Evolutionary conservation across 495 filamentous ascomycete species (phyloP).

Genomic region (Extremus antarcticus): DNA sequence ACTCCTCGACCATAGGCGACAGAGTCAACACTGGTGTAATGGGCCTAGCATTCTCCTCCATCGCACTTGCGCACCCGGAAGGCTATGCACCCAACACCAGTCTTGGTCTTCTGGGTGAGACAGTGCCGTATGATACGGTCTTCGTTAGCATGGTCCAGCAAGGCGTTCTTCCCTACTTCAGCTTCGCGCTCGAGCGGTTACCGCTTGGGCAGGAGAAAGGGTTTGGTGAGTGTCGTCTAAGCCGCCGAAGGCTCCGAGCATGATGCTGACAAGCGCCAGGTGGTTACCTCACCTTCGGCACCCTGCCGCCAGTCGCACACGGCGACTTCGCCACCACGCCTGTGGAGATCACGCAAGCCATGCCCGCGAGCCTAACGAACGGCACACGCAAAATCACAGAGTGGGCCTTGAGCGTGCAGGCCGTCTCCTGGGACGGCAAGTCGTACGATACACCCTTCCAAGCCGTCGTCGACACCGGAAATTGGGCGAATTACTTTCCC

Average conservation of each 20-base stretch:
- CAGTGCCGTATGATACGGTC: background rate
- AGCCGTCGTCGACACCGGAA: background rate
- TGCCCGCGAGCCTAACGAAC: background rate
- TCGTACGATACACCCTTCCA: background rate
- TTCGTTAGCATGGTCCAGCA: background rate
- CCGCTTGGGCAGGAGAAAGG: background rate
- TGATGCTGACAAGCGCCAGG: too few relatives aligned
- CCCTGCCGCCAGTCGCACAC: background rate
- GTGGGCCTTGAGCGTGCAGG: background rate
- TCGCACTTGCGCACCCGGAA: background rate
- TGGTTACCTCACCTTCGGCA: background rate
- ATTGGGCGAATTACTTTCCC: background rate
- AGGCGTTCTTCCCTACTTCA: background rate
- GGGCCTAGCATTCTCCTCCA: background rate
- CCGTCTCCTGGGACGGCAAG: background rate
- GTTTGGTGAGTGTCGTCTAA: background rate
- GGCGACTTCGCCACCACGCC: background rate
- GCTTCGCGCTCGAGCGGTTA: background rate
- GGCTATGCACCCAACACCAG: background rate
- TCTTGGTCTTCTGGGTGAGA: background rate
- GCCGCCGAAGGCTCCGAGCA: too few relatives aligned
- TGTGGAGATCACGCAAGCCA: background rate
- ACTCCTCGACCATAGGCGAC: background rate
- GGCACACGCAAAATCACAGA: background rate
- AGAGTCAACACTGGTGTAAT: background rate